phyloP scores from a whole-genome alignment of 2,329 filamentous ascomycete species.

The Sphaerulina musiva region DNA sequence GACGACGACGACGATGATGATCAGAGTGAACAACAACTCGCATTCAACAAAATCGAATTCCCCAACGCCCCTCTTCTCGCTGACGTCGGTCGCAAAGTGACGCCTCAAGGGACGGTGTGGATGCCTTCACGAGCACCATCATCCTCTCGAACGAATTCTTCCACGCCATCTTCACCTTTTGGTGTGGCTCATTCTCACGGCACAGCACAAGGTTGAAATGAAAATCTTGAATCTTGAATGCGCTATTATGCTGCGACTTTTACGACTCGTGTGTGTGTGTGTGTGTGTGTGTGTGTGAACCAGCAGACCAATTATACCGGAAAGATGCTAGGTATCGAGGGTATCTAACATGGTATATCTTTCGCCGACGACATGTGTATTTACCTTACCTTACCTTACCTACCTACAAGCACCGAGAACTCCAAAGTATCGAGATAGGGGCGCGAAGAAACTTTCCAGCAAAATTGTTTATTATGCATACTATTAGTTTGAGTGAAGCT shows the following conservation, averaged over 20 bases:
- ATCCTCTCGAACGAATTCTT: not conserved
- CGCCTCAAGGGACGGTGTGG: slow-evolving; percentile 4
- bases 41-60: slow-evolving; percentile 4
- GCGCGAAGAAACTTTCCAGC: no score
- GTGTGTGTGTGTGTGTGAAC: not conserved
- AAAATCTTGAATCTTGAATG: not conserved
- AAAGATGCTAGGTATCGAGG: no score
- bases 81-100: slow-evolving; percentile 5
- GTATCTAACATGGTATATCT: no score
- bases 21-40: not conserved
- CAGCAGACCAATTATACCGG: not conserved
- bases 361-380: no score
- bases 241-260: not conserved
- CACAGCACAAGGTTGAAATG: not conserved
- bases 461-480: no score
- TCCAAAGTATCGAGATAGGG: no score
- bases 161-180: not conserved
- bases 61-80: slow-evolving; percentile 2
- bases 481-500: no score
- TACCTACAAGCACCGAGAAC: no score
- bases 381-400: no score
- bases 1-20: no score
- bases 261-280: not conserved
- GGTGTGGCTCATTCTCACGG: not conserved
- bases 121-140: slow-evolving; percentile 1